These are phyloP conservation scores for Nectriaceae sp. DNA, from an alignment of 2,329 filamentous ascomycete species.

Conservation along the genomic window DNA sequence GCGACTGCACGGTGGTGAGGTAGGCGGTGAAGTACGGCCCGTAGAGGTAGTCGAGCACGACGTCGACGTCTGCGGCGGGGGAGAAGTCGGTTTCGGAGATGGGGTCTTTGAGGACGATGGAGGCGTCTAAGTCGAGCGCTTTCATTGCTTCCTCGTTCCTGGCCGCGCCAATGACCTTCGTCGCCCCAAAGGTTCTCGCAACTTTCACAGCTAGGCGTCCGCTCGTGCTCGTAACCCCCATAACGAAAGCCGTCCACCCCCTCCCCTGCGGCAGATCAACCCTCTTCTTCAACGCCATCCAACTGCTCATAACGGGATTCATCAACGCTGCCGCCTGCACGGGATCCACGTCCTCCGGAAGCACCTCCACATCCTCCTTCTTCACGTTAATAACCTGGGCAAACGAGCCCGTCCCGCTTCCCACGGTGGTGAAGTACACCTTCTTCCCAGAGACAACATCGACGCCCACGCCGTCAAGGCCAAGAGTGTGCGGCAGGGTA, in stretches of 20 bases:
- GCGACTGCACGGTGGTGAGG: slow-evolving; percentile 41
- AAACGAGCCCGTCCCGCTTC: slow-evolving; percentile 44
- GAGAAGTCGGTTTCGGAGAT: slow-evolving; percentile 48
- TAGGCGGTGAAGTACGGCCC: slow-evolving; percentile 45
- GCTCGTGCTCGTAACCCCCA: slow-evolving; percentile 55
- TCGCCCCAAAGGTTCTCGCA: slow-evolving; percentile 50
- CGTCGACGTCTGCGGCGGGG: slow-evolving; percentile 47
- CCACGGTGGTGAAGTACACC: slow-evolving; percentile 49
- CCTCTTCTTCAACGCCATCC: slow-evolving; percentile 57
- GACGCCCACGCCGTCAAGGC: slow-evolving; percentile 54
- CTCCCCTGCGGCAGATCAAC: slow-evolving; percentile 32
- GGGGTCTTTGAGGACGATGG: slow-evolving; percentile 44
- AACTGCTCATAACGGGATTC: slow-evolving; percentile 57
- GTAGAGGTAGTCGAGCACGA: slow-evolving; percentile 61
- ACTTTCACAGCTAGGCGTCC: slow-evolving; percentile 52
- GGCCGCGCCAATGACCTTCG: slow-evolving; percentile 51
- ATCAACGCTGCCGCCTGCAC: slow-evolving; percentile 52
- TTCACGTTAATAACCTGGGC: slow-evolving; percentile 51
- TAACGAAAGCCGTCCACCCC: slow-evolving; percentile 50
- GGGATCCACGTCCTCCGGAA: slow-evolving; percentile 49
- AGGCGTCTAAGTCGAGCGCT: slow-evolving; percentile 46
- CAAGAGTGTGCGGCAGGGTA: slow-evolving; percentile 51
- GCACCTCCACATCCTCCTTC: slow-evolving; percentile 35
- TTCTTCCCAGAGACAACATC: slow-evolving; percentile 45
- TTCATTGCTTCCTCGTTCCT: slow-evolving; percentile 46